Evolutionary conservation across 495 filamentous ascomycete species (phyloP).

Genomic region (Cetradonia linearis): DNA sequence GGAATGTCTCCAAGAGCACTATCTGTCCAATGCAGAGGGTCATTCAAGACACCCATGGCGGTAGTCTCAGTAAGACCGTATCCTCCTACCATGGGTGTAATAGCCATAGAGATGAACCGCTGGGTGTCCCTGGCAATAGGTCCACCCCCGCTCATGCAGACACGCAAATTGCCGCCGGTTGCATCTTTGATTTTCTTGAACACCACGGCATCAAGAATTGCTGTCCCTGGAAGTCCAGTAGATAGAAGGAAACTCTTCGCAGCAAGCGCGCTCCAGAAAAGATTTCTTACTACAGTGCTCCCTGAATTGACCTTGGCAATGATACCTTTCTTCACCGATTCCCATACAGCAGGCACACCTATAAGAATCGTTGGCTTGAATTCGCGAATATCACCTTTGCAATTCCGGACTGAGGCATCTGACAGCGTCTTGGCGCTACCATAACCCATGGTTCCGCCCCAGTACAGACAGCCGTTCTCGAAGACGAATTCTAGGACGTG

Average conservation of each 20-base stretch:
- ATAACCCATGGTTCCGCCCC: slow-evolving; percentile 96
- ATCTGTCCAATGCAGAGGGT: slow-evolving; percentile 82
- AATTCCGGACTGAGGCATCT: slow-evolving; percentile 81
- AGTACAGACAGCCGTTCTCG: slow-evolving; percentile 83
- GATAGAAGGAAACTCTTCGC: slow-evolving; percentile 73
- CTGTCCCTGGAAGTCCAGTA: slow-evolving; percentile 52
- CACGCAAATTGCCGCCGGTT: slow-evolving; percentile 68
- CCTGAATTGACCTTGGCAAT: slow-evolving; percentile 72
- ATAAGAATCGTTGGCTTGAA: slow-evolving; percentile 86
- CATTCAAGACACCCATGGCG: slow-evolving; percentile 87
- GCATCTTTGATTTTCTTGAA: slow-evolving; percentile 91
- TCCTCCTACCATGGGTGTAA: slow-evolving; percentile 82
- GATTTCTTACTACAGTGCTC: slow-evolving; percentile 58
- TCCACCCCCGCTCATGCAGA: slow-evolving; percentile 80
- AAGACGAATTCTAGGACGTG: slow-evolving; percentile 98
- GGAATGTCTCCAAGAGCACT: slow-evolving; percentile 71
- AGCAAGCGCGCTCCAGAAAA: slow-evolving; percentile 88
- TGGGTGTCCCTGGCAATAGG: slow-evolving; percentile 81
- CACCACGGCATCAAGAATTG: slow-evolving; percentile 61
- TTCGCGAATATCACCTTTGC: slow-evolving; percentile 90
- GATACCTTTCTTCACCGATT: slow-evolving; percentile 96
- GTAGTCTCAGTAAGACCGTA: slow-evolving; percentile 94
- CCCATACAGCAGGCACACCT: slow-evolving; percentile 94
- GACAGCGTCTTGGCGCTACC: slow-evolving; percentile 90
- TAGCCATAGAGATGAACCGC: slow-evolving; percentile 78